Evolutionary conservation across 2,329 filamentous ascomycete species (phyloP), one percentile per base, ranked within the genome.

Genomic region (Diaporthe sp.): DNA sequence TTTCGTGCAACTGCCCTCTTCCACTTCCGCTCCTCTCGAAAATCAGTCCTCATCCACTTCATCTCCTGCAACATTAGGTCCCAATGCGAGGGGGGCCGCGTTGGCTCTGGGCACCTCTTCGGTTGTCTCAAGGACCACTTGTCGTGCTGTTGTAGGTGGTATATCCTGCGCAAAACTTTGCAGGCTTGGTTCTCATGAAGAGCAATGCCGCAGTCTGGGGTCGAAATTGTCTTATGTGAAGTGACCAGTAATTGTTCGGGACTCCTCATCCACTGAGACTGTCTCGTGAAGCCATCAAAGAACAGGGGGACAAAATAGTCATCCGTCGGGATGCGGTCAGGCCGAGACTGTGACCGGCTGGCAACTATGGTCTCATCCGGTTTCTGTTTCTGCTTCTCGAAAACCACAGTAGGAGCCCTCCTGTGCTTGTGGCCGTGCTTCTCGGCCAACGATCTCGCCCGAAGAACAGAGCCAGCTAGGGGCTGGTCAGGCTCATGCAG

Each of bases 41-140:
- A 98, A 83, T 99, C 97, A 2, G 95, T 98, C 68, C 96, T 91
- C 95, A 99, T 97, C 96, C 96, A 98, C 82, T 96, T 97, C 90
- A 96, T 95, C 85, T 99, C 96, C 78, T 95, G 90, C 42, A 99
- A 86, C 72, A 98, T 83, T 70, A 96, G 89, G 84, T 99, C 97
- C 90, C 93, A 94, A 78, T 98, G 96, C 2, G 93, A 92, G 1
- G 91, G 89, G 25, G 92, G 93, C 50, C 95, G 91, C 5, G 90
- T 88, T 6, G 96, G 96, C 82, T 99, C 97, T 2, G 92, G 89
- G 52, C 92, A 94, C 73, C 95, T 93, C 81, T 97, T 95, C 57
- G 96, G 92, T 80, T 99, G 97, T 70, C 96, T 90, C 61, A 99
- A 84, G 7, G 96, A 97, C 96, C 97, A 98, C 80, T 96, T 93